These are phyloP conservation scores for Litchi chinensis DNA, from an alignment of 345 rosid genomes.

Conservation along the genomic window DNA sequence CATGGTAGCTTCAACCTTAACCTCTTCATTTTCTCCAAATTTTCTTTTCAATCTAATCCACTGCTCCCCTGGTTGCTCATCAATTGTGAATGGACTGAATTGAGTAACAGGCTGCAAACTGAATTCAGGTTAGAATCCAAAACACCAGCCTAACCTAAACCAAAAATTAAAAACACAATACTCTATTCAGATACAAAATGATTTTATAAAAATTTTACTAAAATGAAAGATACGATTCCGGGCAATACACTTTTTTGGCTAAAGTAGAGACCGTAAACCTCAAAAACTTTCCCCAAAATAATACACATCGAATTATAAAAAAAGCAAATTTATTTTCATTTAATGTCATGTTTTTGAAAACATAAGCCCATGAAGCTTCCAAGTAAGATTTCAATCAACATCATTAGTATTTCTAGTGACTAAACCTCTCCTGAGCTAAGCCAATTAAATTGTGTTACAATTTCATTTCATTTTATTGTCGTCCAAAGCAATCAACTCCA, in stretches of 20 bases:
- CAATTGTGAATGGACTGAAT: slow-evolving; percentile 56
- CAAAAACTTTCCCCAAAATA: background rate
- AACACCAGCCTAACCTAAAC: background rate
- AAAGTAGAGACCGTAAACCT: background rate
- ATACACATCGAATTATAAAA: background rate
- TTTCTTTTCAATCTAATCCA: slow-evolving; percentile 74
- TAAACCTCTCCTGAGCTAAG: background rate
- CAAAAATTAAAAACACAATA: background rate
- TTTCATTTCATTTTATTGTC: background rate
- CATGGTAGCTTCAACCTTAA: slow-evolving; percentile 84
- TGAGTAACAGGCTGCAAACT: slow-evolving; percentile 47
- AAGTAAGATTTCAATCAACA: background rate
- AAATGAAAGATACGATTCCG: background rate
- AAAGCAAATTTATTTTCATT: background rate
- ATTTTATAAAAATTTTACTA: background rate
- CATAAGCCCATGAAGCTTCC: background rate
- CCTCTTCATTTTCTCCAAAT: slow-evolving; percentile 64
- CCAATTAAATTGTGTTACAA: background rate
- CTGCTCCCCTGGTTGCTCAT: slow-evolving; percentile 79
- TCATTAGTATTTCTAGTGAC: background rate
- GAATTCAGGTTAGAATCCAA: background rate
- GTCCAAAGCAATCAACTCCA: background rate
- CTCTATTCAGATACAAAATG: background rate
- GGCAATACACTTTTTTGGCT: background rate
- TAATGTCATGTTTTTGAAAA: background rate